Conservation (phyloP, 2,329 filamentous ascomycete species). For the Tympanopsis confertula region DNA sequence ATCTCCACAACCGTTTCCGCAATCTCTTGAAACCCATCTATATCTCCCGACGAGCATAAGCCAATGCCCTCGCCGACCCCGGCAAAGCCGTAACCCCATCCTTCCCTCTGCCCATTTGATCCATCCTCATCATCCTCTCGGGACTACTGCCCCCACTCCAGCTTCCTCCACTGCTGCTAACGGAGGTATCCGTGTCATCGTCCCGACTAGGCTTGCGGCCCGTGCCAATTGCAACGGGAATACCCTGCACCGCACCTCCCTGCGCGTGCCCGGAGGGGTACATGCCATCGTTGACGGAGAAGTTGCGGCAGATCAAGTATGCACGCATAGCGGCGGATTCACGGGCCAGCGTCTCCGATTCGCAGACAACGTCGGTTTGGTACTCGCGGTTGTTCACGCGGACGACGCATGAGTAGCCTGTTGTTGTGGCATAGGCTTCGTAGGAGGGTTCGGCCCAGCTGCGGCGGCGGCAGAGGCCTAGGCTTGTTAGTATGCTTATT, state of each 20-base stretch:
- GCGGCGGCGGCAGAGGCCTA: constrained; percentile 13
- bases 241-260: neutral
- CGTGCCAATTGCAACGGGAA: constrained; percentile 1
- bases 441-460: constrained; percentile 26
- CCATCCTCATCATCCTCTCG: neutral
- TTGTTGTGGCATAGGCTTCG: constrained; percentile 38
- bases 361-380: constrained; percentile 47
- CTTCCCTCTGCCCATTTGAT: neutral
- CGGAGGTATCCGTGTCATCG: neutral
- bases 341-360: constrained; percentile 47
- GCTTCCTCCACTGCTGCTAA: neutral
- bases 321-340: constrained; percentile 58
- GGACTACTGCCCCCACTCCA: neutral
- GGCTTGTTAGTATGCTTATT: constrained; percentile 1
- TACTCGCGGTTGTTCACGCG: constrained; percentile 63
- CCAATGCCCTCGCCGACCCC: no score
- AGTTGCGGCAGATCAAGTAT: constrained; percentile 61
- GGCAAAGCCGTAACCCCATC: no score
- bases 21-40: no score
- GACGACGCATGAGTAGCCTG: constrained; percentile 52
- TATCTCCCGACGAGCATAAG: no score
- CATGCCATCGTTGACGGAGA: constrained; percentile 61
- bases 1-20: no score
- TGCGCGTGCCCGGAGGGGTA: constrained; percentile 3
- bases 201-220: neutral